phyloP scores from a whole-genome alignment of 2,329 filamentous ascomycete genomes.

The Bretziella fagacearum region DNA sequence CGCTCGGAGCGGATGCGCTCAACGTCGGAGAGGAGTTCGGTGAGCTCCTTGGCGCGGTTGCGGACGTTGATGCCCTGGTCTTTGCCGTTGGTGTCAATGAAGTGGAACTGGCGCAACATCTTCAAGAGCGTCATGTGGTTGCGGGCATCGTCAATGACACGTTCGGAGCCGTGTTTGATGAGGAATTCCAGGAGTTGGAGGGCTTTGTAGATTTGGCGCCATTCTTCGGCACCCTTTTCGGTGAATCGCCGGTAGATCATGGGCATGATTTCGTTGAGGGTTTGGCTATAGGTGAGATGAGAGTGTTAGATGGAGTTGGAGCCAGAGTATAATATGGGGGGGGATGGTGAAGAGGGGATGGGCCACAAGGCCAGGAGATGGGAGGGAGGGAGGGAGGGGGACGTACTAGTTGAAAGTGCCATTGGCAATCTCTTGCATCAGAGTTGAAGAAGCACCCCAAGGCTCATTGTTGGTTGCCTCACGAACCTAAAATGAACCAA shows the following conservation, averaged over 20 bases:
- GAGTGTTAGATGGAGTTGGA: not conserved
- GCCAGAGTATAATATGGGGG: not conserved
- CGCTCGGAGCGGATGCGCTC: constrained; percentile 65
- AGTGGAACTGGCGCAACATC: constrained; percentile 98
- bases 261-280: constrained; percentile 98
- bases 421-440: constrained; percentile 97
- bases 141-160: constrained; percentile 91
- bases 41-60: constrained; percentile 88
- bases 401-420: constrained; percentile 94
- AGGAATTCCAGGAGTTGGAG: constrained; percentile 93
- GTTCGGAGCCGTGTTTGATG: constrained; percentile 93
- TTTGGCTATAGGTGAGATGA: constrained; percentile 45
- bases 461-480: constrained; percentile 99
- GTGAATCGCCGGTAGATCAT: constrained; percentile 99
- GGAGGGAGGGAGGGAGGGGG: not conserved
- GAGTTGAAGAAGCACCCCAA: constrained; percentile 69
- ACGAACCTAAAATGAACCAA: constrained; percentile 45
- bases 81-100: constrained; percentile 88
- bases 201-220: constrained; percentile 98
- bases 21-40: constrained; percentile 83
- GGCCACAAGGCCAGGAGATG: not conserved
- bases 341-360: not conserved
- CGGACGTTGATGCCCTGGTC: constrained; percentile 96
- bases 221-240: constrained; percentile 94
- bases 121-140: constrained; percentile 90